A percentile compares a stretch with the other conserved stretches of the same genome.
These are phyloP conservation scores for Debaryomyces psychrophilus DNA, from an alignment of 1,139 yeast genomes.

Conservation along the genomic window DNA sequence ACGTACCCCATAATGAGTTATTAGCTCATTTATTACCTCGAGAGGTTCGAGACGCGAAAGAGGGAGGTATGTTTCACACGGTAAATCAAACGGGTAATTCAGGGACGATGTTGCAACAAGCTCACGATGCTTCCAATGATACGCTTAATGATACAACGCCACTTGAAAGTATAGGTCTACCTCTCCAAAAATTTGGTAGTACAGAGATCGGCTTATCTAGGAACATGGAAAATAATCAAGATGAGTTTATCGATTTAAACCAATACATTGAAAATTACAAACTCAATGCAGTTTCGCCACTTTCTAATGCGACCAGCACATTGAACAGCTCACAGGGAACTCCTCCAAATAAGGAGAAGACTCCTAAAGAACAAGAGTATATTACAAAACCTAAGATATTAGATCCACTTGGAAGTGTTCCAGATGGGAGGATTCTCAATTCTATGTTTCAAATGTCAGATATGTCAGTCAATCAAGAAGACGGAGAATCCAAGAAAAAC, in stretches of 20 bases:
- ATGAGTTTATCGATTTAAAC: constrained; percentile 9
- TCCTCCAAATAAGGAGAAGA: background rate
- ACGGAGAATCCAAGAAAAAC: background rate
- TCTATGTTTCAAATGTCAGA: constrained; percentile 1
- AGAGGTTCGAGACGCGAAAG: too few species aligned
- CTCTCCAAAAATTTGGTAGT: background rate
- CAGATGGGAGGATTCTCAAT: background rate
- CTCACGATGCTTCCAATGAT: background rate
- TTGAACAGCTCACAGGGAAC: background rate
- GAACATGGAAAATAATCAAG: constrained; percentile 5
- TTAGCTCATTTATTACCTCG: too few species aligned
- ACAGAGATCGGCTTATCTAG: background rate
- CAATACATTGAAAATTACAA: constrained; percentile 10
- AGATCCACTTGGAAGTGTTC: background rate
- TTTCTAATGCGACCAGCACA: constrained; percentile 14
- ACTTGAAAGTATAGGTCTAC: background rate
- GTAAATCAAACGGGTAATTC: background rate
- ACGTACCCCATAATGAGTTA: too few species aligned
- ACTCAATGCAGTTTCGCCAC: constrained; percentile 21
- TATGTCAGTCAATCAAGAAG: background rate
- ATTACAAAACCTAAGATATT: background rate
- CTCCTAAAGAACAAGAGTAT: background rate
- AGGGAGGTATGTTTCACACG: too few species aligned
- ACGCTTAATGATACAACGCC: background rate
- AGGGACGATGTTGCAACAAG: background rate